Evolutionary conservation across 2,329 filamentous ascomycete species (phyloP), one percentile per base, ranked within the genome.

Genomic region (Sclerotinia minor): DNA sequence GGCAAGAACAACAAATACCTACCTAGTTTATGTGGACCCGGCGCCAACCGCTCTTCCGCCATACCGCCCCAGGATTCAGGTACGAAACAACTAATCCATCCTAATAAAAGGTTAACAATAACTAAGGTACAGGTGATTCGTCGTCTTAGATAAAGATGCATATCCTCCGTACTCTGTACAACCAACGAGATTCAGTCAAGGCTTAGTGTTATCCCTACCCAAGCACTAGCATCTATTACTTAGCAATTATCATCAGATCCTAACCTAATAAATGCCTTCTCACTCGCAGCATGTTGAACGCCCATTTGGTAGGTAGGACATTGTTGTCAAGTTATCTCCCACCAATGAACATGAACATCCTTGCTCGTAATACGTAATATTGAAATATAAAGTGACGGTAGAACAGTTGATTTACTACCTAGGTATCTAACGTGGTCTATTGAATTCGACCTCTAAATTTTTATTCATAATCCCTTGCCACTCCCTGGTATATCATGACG

Each of bases 401-500:
- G 59, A 63, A 38, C 59, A 63, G 59, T 63, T 63, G 59, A 52
- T 63, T 63, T 38, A 38, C 59, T 50, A 55, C 26, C 29, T 41
- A 45, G 32, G 54, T 63, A 63, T 63, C 59, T 63, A 32, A 63
- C 41, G 53, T 45, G 55, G 45, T 61, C 65, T 61, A 67, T 61
- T 63, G 59, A 63, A 63, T 13, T 52, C 45, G 59, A 63, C 59
- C 45, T 50, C 64, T 29, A 66, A 52, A 26, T 24, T 67, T 53
- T 61, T 38, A 61, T 38, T 44, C 49, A 15, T 52, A 67, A 55
- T 15, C 55, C 65, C 65, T 41, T 55, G 65, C 65, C 49, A 64
- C 65, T 59, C 57, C 65, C 58, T 67, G 65, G 65, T 67, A 67
- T 67, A 67, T 55, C 55, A 67, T 72, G 69, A 69, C 70, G 70